Evolutionary conservation across 129 eudicot species (phyloP).

Genomic region (Helichrysum umbraculigerum): DNA sequence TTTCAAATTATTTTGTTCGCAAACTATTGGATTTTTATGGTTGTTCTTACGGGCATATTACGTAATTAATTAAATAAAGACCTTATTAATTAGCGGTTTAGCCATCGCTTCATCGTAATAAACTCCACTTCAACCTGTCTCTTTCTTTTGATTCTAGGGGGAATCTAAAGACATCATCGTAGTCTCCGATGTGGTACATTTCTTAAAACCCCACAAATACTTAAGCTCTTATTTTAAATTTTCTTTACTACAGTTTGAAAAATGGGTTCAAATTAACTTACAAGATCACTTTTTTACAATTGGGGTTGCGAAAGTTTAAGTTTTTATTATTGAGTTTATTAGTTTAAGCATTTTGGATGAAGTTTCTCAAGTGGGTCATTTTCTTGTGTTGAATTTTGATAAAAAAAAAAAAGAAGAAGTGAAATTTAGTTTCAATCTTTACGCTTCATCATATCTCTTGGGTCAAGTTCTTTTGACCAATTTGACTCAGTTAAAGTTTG

Average conservation of each 20-base stretch:
- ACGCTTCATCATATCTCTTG: too few species aligned
- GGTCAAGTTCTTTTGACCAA: too few species aligned
- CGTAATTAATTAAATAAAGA: constrained; percentile 4
- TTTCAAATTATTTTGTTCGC: not conserved
- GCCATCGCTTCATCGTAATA: not conserved
- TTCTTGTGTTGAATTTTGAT: constrained; percentile 2
- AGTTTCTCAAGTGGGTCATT: not conserved
- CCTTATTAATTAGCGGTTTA: not conserved
- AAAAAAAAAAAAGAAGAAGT: not conserved
- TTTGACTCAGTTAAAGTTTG: too few species aligned
- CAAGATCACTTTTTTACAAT: not conserved
- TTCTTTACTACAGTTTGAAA: not conserved
- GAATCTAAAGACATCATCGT: not conserved
- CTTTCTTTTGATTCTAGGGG: not conserved
- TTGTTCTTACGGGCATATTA: not conserved
- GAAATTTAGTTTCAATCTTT: not conserved
- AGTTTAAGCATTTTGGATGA: not conserved
- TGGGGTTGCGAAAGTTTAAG: not conserved
- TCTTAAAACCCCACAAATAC: not conserved
- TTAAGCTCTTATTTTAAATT: not conserved
- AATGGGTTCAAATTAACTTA: not conserved
- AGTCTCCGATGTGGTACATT: not conserved
- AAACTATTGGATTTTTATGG: constrained; percentile 7
- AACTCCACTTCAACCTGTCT: not conserved
- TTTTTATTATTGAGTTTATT: not conserved